Percentiles rank a stretch among this genome's conserved stretches.
Evolutionary conservation across 352 stramenopile genomes (phyloP).

Genomic region (Stramenopiles sp.): DNA sequence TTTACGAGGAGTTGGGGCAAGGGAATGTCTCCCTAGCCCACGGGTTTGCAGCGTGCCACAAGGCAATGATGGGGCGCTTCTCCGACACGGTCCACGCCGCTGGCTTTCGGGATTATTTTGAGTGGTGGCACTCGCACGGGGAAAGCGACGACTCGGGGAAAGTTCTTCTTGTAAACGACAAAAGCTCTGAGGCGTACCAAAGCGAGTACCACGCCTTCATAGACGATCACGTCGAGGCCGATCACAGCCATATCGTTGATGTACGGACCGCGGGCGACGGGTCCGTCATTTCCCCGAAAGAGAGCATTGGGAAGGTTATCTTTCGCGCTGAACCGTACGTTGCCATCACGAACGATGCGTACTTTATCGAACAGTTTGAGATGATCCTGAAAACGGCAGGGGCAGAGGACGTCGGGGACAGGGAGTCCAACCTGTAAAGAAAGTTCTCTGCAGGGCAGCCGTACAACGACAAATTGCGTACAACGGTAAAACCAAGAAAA

Average conservation of each 20-base stretch:
- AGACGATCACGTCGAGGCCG: slow-evolving; percentile 48
- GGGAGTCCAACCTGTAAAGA: too few species aligned
- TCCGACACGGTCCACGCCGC: neutral
- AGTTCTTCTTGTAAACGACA: slow-evolving; percentile 12
- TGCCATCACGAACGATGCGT: slow-evolving; percentile 44
- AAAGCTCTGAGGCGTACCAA: slow-evolving; percentile 19
- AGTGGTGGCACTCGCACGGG: slow-evolving; percentile 54
- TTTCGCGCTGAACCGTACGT: slow-evolving; percentile 50
- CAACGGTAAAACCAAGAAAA: too few species aligned
- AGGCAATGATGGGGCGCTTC: too few species aligned
- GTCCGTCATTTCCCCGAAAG: slow-evolving; percentile 33
- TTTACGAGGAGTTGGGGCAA: neutral
- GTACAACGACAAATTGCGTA: too few species aligned
- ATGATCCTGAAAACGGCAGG: too few species aligned
- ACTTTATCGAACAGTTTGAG: slow-evolving; percentile 35
- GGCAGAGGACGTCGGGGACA: too few species aligned
- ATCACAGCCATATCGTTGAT: slow-evolving; percentile 49
- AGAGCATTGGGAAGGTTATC: slow-evolving; percentile 34
- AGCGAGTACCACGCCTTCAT: slow-evolving; percentile 34
- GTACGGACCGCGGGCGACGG: slow-evolving; percentile 37
- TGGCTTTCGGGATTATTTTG: slow-evolving; percentile 51
- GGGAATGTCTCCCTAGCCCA: neutral
- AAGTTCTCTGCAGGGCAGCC: too few species aligned
- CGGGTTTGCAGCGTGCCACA: neutral
- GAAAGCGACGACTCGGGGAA: slow-evolving; percentile 47